A percentile compares a stretch with the other conserved stretches of the same genome.
Conservation (phyloP, 345 rosid species). For the Limnanthes douglasii region DNA sequence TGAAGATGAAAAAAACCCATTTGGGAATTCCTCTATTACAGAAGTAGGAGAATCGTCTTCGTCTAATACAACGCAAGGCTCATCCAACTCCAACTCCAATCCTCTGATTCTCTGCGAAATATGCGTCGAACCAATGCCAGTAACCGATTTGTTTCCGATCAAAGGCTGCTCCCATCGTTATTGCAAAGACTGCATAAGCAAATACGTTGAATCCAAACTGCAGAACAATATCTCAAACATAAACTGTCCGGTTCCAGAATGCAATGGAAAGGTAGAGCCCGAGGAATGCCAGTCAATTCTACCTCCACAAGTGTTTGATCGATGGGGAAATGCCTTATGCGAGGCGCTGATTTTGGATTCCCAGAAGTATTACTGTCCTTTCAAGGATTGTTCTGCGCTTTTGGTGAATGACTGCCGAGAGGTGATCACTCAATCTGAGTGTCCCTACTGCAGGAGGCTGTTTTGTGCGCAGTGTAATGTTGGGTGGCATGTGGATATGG, state of each 20-base stretch:
- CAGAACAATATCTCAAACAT: constrained; percentile 10
- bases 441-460: constrained; percentile 42
- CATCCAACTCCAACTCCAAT: too few relatives aligned
- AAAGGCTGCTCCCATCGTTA: constrained; percentile 36
- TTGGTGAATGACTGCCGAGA: constrained; percentile 21
- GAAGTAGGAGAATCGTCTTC: too few relatives aligned
- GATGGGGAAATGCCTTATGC: constrained; percentile 40
- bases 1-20: too few relatives aligned
- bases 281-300: constrained; percentile 27
- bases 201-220: constrained; percentile 24
- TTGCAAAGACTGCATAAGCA: constrained; percentile 39
- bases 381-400: constrained; percentile 47
- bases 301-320: constrained; percentile 22
- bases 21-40: too few relatives aligned
- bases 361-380: constrained; percentile 52
- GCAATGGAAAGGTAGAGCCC: constrained; percentile 24
- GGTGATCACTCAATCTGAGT: constrained; percentile 34
- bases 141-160: too few relatives aligned
- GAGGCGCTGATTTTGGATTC: constrained; percentile 19
- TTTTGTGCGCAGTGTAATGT: constrained; percentile 10
- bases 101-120: too few relatives aligned
- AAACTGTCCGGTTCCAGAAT: constrained; percentile 41
- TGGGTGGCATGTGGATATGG: constrained; percentile 11
- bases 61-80: too few relatives aligned
- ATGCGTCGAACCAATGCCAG: too few relatives aligned